phyloP scores from a whole-genome alignment of 371 early-diverging fungal species.

The Mucor irregularis region DNA sequence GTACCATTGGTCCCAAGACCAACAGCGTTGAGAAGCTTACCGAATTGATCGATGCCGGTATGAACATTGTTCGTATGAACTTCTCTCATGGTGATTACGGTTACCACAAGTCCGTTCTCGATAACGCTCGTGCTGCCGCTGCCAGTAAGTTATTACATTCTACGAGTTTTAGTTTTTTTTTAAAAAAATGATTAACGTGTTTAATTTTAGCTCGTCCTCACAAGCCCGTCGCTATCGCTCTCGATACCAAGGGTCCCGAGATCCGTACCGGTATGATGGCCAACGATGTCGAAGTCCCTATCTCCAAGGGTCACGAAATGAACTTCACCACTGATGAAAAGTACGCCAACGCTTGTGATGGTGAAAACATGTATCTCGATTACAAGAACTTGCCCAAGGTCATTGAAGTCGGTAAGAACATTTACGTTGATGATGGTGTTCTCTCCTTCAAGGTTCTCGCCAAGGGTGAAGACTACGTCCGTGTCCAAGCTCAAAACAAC shows the following conservation, averaged over 20 bases:
- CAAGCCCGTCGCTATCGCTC: constrained; percentile 74
- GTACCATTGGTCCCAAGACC: constrained; percentile 83
- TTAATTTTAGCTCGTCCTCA: constrained; percentile 32
- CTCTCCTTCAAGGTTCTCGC: constrained; percentile 79
- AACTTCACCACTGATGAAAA: constrained; percentile 76
- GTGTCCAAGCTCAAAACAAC: constrained; percentile 70
- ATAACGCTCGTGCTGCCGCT: constrained; percentile 71
- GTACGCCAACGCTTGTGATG: constrained; percentile 62
- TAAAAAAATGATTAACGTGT: no score
- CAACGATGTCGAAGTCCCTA: constrained; percentile 62
- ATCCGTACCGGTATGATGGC: constrained; percentile 81
- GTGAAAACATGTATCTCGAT: constrained; percentile 77
- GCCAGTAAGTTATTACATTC: constrained; percentile 29
- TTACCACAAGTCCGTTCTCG: constrained; percentile 85
- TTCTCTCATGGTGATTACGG: constrained; percentile 93
- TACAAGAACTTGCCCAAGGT: constrained; percentile 84
- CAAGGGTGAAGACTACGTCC: constrained; percentile 54
- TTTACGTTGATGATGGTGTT: constrained; percentile 84
- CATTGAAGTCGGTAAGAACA: constrained; percentile 73
- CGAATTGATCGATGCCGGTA: constrained; percentile 85
- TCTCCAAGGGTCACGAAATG: constrained; percentile 69
- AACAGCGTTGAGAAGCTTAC: constrained; percentile 80
- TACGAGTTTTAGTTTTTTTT: background rate
- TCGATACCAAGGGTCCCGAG: constrained; percentile 89
- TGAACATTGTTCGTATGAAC: constrained; percentile 95